Conservation (phyloP, 345 rosid genomes). For the Cardamine chenopodiifolia region DNA sequence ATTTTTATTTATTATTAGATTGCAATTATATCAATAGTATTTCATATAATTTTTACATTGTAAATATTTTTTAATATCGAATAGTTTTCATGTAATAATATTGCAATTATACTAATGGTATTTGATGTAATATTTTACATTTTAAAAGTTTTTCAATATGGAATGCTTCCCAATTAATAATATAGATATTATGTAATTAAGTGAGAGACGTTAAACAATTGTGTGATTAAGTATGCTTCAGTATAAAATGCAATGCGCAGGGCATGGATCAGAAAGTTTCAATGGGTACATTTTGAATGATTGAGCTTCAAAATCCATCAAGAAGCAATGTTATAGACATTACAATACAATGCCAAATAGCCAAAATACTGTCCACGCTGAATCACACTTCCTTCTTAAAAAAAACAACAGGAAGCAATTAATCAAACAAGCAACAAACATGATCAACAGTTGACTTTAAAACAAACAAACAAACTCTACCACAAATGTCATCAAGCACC, state of each 20-base stretch:
- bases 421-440: slow-evolving; percentile 33
- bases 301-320: slow-evolving; percentile 7
- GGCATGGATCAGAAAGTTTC: not conserved
- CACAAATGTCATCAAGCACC: slow-evolving; percentile 33
- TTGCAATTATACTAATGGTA: too few species aligned
- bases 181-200: not conserved
- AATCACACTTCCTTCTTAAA: slow-evolving; percentile 30
- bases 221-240: not conserved
- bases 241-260: too few species aligned
- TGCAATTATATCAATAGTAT: too few species aligned
- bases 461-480: slow-evolving; percentile 17
- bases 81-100: too few species aligned
- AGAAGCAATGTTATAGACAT: slow-evolving; percentile 28
- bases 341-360: slow-evolving; percentile 21
- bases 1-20: too few species aligned
- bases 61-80: too few species aligned
- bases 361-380: slow-evolving; percentile 13
- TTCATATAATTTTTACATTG: too few species aligned
- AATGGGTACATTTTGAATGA: not conserved
- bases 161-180: too few species aligned
- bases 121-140: too few species aligned
- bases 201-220: not conserved
- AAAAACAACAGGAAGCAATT: slow-evolving; percentile 35
- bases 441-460: slow-evolving; percentile 32
- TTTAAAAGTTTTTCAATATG: too few species aligned